Evolutionary conservation across 1,284 basidiomycete species (phyloP).

Genomic region (Porogramme epimiltina): DNA sequence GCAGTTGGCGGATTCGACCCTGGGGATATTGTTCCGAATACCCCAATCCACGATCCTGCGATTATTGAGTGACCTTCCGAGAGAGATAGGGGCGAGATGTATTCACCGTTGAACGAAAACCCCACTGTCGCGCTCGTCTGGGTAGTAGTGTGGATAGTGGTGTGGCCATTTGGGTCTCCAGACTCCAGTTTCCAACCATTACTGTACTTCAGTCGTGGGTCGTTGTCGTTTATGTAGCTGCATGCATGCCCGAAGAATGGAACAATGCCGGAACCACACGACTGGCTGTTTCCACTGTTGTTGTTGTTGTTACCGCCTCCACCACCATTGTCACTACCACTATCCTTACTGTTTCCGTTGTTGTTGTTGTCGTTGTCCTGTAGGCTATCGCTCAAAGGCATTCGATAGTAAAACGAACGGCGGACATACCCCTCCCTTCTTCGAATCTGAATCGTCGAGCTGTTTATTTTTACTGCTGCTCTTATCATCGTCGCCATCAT

Average conservation of each 20-base stretch:
- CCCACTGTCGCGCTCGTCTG: slow-evolving; percentile 27
- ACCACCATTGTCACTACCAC: background rate
- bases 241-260: slow-evolving; percentile 9
- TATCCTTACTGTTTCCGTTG: background rate
- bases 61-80: background rate
- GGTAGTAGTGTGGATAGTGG: slow-evolving; percentile 20
- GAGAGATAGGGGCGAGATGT: background rate
- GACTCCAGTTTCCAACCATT: slow-evolving; percentile 39
- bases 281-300: background rate
- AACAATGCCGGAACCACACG: background rate
- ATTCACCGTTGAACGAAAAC: slow-evolving; percentile 40
- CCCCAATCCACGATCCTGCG: background rate
- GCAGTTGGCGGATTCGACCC: slow-evolving; percentile 34
- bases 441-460: too few species aligned
- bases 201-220: slow-evolving; percentile 29
- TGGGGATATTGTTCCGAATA: slow-evolving; percentile 43
- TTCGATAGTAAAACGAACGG: too few species aligned
- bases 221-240: slow-evolving; percentile 22
- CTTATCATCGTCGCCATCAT: background rate
- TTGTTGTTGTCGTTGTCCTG: background rate
- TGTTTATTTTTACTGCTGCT: background rate
- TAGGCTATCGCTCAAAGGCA: too few species aligned
- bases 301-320: background rate
- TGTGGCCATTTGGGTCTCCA: slow-evolving; percentile 15
- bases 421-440: too few species aligned